phyloP scores from a whole-genome alignment of 2,329 filamentous ascomycete species.

The Pseudocercospora eumusae region DNA sequence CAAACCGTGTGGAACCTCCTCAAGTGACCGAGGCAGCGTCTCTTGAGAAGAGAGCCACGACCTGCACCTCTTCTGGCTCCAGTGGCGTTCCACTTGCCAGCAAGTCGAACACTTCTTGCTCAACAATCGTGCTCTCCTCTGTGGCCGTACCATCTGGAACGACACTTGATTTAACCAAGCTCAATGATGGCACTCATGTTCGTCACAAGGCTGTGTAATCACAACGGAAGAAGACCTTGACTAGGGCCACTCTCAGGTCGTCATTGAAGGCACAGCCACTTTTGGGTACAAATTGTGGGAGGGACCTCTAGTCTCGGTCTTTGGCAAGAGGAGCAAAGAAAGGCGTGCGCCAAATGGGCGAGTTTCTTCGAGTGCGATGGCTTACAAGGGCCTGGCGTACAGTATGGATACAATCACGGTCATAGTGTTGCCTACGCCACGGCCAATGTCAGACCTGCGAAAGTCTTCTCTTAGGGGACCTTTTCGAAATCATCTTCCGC shows the following conservation, averaged over 20 bases:
- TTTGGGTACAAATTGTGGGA: slow-evolving; percentile 67
- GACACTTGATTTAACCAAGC: slow-evolving; percentile 45
- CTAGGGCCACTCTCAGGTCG: slow-evolving; percentile 45
- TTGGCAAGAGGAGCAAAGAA: slow-evolving; percentile 58
- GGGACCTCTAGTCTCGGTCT: slow-evolving; percentile 63
- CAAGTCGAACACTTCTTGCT: slow-evolving; percentile 36
- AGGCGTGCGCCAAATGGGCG: too few relatives aligned
- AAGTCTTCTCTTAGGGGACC: too few relatives aligned
- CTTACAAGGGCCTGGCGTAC: too few relatives aligned
- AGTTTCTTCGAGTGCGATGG: too few relatives aligned
- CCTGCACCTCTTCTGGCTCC: slow-evolving; percentile 39
- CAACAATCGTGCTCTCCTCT: slow-evolving; percentile 38
- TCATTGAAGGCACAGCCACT: slow-evolving; percentile 64
- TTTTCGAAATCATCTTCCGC: too few relatives aligned
- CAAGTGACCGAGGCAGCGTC: slow-evolving; percentile 17
- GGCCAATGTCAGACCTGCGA: too few relatives aligned
- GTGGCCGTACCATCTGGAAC: slow-evolving; percentile 39
- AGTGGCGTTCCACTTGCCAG: slow-evolving; percentile 33
- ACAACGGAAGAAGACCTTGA: background rate
- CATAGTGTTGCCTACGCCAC: too few relatives aligned
- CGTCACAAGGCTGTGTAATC: slow-evolving; percentile 28
- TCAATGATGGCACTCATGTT: slow-evolving; percentile 45
- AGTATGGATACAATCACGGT: too few relatives aligned
- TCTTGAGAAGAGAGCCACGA: slow-evolving; percentile 28
- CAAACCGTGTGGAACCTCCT: slow-evolving; percentile 7